A percentile compares a stretch with the other conserved stretches of the same genome.
Conservation (phyloP, 108 stramenopile genomes). For the Parmales sp. region DNA sequence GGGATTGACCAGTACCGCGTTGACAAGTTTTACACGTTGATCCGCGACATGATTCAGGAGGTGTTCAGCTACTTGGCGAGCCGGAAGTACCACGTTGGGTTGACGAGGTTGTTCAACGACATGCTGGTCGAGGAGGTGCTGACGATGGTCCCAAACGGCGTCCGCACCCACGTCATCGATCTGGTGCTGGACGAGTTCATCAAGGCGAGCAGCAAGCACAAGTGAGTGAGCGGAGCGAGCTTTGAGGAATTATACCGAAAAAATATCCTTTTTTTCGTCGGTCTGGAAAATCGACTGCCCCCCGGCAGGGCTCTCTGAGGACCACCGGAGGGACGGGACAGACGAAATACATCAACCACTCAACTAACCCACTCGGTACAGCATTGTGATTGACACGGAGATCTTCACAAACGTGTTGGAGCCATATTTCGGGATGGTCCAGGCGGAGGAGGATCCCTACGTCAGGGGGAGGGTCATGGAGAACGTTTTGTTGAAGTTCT, state of each 20-base stretch:
- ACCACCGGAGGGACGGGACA: too few species aligned
- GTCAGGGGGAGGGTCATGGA: slow-evolving; percentile 66
- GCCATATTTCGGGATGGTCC: slow-evolving; percentile 65
- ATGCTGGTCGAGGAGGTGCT: slow-evolving; percentile 69
- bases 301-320: too few species aligned
- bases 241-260: neutral
- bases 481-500: slow-evolving; percentile 60
- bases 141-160: slow-evolving; percentile 58
- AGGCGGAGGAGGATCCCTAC: slow-evolving; percentile 50
- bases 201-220: neutral
- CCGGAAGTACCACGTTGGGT: slow-evolving; percentile 70
- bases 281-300: too few species aligned
- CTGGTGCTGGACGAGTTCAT: slow-evolving; percentile 69
- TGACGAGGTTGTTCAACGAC: slow-evolving; percentile 74
- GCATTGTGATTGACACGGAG: too few species aligned
- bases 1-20: slow-evolving; percentile 84
- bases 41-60: slow-evolving; percentile 37
- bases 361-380: too few species aligned
- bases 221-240: neutral
- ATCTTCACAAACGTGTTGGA: slow-evolving; percentile 29
- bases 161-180: slow-evolving; percentile 79
- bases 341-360: too few species aligned
- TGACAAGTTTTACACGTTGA: slow-evolving; percentile 82
- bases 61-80: slow-evolving; percentile 73
- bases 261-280: too few species aligned